Percentiles rank a stretch among this genome's conserved stretches.
phyloP scores from a whole-genome alignment of 169 alveolate genomes.

The Sarcocystis neurona region DNA sequence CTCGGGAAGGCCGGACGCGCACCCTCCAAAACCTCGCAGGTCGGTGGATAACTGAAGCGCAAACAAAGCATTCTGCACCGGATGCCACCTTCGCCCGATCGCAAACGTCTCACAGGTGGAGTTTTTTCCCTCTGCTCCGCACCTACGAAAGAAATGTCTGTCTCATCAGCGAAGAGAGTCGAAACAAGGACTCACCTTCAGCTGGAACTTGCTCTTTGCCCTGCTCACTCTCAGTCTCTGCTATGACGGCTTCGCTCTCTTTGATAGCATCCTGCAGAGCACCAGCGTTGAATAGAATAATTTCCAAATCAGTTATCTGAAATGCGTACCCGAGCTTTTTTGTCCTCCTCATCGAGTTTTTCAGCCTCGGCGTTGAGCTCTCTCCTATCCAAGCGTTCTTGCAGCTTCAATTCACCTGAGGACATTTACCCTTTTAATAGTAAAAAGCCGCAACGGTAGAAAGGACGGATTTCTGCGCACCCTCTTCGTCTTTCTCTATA shows the following conservation, averaged over 20 bases:
- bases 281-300: too few species aligned
- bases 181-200: too few species aligned
- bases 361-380: constrained; percentile 7
- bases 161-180: too few species aligned
- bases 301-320: neutral
- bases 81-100: too few species aligned
- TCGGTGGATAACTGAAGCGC: too few species aligned
- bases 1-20: too few species aligned
- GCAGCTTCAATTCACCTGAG: constrained; percentile 15
- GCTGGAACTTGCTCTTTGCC: too few species aligned
- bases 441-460: neutral
- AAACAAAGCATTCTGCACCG: too few species aligned
- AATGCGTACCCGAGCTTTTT: neutral
- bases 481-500: constrained; percentile 1
- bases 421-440: neutral
- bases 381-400: neutral
- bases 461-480: neutral
- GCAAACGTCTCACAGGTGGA: too few species aligned
- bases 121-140: too few species aligned
- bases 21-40: too few species aligned
- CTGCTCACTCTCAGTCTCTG: neutral
- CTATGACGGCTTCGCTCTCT: constrained; percentile 1
- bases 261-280: neutral
- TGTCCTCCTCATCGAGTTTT: neutral
- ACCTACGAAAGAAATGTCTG: too few species aligned